Evolutionary conservation across 495 filamentous ascomycete species (phyloP), one percentile per base, ranked within the genome.

Genomic region (Xanthoparmelia taractica): DNA sequence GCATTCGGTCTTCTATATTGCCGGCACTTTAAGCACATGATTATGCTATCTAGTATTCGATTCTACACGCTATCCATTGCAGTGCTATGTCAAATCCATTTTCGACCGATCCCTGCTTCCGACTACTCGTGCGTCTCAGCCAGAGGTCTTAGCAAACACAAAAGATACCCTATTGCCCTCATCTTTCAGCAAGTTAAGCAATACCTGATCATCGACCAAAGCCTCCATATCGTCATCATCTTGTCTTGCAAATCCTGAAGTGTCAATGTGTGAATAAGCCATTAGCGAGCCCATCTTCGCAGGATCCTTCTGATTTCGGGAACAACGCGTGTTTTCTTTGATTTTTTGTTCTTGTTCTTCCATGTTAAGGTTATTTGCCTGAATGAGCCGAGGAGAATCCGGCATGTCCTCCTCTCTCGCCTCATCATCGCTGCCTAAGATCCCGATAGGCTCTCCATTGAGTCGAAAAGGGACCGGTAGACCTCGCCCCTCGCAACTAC

Each of bases 211-310:
- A 63, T 85, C 81, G 37, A 87, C 70, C 59, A 77, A 70, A 41
- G 72, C 65, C 61, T 77, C 75, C 55, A 72, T 67, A 56, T 69
- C 69, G 48, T 82, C 70, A 48, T 74, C 74, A 43, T 64, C 69
- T 0, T 63, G 57, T 29, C 34, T 61, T 5, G 52, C 34, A 67
- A 77, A 60, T 3, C 63, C 66, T 2, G 77, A 70, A 11, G 85
- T 80, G 64, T 88, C 82, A 54, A 91, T 80, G 68, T 92, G 88
- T 54, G 74, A 65, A 72, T 90, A 91, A 56, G 82, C 77, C 74
- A 89, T 86, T 50, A 92, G 72, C 33, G 81, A 78, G 48, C 85
- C 76, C 73, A 87, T 81, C 62, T 79, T 80, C 7, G 71, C 70
- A 56, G 76, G 77, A 29, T 73, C 71, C 7, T 69, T 70, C 25